Evolutionary conservation across 2,329 filamentous ascomycete genomes (phyloP), one percentile per base, ranked within the genome.

Genomic region (Aspergillus sp.): DNA sequence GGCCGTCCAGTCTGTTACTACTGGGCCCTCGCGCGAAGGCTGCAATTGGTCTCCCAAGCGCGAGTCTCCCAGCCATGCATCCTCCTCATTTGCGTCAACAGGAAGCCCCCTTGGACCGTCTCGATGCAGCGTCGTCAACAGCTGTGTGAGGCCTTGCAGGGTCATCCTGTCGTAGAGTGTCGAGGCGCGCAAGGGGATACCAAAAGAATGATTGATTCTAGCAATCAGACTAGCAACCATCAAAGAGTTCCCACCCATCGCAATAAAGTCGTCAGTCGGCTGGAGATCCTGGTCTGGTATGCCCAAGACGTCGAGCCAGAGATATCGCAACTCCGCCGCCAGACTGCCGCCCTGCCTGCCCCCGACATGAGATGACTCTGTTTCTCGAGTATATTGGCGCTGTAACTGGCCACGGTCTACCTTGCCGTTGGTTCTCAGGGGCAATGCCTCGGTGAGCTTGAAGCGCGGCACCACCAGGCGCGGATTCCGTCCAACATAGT

Each of bases 351-450:
- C 38, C 13, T n/a, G 41, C 30, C 49, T 25, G n/a, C 31, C 5
- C 2, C 23, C 31, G 34, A 58, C n/a, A 22, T 46, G 54, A 45
- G 67, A 67, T 8, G 56, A 17, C 22, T 54, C 30, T 7, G 49
- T 38, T 38, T 9, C 31, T 38, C 4, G 31, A 5, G 31, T 38
- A 15, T 38, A 38, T 11, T 38, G 31, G 31, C 31, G 31, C 31
- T 38, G 50, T 15, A 72, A 50, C 3, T 53, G 38, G 28, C 64
- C 63, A 22, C 71, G 66, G 43, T 72, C 71, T 1, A 92, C 84
- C 76, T 93, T 93, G 65, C 89, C 89, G 66, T 91, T 91, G 7
- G 87, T 87, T 71, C 90, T 92, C 5, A 92, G 76, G 1, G 90
- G 89, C 49, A 93, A 81, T 62, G 85, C 84, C 48, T 85, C 80